Evolutionary conservation across 2,329 filamentous ascomycete genomes (phyloP).

Genomic region (Akanthomyces uredinophilus): DNA sequence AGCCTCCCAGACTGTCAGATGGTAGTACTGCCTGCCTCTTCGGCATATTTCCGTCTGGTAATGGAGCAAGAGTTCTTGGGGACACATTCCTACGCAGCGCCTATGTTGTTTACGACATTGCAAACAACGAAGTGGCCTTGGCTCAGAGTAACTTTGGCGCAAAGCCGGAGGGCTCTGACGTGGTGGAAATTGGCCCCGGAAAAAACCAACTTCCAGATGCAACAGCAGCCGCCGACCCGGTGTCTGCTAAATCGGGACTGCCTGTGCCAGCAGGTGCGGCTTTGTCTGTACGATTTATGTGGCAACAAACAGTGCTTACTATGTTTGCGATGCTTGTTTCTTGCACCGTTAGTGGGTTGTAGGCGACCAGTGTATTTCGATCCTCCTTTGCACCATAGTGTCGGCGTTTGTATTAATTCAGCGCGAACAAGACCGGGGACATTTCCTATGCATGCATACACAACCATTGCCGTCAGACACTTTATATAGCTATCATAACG

Average conservation of each 20-base stretch:
- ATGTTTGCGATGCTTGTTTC: not conserved
- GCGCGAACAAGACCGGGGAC: not conserved
- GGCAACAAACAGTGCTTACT: not conserved
- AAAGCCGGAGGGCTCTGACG: conserved; percentile 33
- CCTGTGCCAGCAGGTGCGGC: not conserved
- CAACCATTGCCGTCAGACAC: no score
- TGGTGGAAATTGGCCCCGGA: conserved; percentile 52
- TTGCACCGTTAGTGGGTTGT: not conserved
- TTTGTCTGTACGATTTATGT: not conserved
- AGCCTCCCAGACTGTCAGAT: conserved; percentile 46
- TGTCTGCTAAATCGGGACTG: conserved; percentile 44
- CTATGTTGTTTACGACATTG: conserved; percentile 71
- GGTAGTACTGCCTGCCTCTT: conserved; percentile 58
- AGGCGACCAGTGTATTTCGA: not conserved
- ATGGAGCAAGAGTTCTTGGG: conserved; percentile 57
- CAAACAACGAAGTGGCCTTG: conserved; percentile 65
- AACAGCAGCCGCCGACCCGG: conserved; percentile 42
- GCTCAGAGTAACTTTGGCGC: conserved; percentile 62
- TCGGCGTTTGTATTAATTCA: not conserved
- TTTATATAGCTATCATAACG: no score
- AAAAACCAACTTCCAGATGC: conserved; percentile 49
- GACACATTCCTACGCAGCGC: conserved; percentile 72
- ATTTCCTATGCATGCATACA: not conserved
- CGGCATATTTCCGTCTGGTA: conserved; percentile 56
- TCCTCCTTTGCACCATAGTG: not conserved